Percentiles rank a stretch among this genome's conserved stretches.
These are phyloP conservation scores for Aspergillus piperis DNA, from an alignment of 2,329 filamentous ascomycete species.

Conservation along the genomic window DNA sequence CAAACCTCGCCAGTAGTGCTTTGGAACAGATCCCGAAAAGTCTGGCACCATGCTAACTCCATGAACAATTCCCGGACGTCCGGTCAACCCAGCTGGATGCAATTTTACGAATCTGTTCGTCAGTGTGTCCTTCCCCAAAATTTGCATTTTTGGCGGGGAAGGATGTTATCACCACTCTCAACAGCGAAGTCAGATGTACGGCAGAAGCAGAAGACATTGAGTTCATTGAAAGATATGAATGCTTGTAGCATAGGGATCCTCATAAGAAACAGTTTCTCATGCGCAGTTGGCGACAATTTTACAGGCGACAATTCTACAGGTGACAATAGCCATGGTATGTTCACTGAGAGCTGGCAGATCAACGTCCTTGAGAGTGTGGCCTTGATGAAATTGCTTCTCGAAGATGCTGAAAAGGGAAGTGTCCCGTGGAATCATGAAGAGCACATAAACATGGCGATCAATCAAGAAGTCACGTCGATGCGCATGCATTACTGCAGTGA, in stretches of 20 bases:
- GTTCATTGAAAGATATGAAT: constrained; percentile 73
- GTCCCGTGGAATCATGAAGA: constrained; percentile 50
- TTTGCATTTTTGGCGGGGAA: constrained; percentile 68
- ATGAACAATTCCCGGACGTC: constrained; percentile 23
- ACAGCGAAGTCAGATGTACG: constrained; percentile 73
- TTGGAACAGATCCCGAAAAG: constrained; percentile 69
- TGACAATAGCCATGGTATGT: constrained; percentile 46
- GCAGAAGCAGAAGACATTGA: constrained; percentile 70
- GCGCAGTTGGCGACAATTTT: constrained; percentile 61
- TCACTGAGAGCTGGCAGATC: constrained; percentile 65
- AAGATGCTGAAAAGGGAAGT: constrained; percentile 65
- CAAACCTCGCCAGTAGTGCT: constrained; percentile 80
- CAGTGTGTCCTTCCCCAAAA: constrained; percentile 74
- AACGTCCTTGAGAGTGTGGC: constrained; percentile 78
- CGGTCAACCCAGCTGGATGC: constrained; percentile 49
- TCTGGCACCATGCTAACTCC: constrained; percentile 39
- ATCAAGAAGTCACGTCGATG: constrained; percentile 59
- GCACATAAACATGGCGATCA: constrained; percentile 55
- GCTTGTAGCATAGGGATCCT: constrained; percentile 85
- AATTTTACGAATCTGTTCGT: constrained; percentile 79
- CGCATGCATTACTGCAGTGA: not conserved
- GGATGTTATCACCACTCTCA: constrained; percentile 76
- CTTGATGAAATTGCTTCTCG: constrained; percentile 82
- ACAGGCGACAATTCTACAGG: constrained; percentile 58
- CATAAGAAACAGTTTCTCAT: constrained; percentile 79